Evolutionary conservation across 495 filamentous ascomycete species (phyloP), one percentile per base, ranked within the genome.

Genomic region (Chaetomium cochliodes): DNA sequence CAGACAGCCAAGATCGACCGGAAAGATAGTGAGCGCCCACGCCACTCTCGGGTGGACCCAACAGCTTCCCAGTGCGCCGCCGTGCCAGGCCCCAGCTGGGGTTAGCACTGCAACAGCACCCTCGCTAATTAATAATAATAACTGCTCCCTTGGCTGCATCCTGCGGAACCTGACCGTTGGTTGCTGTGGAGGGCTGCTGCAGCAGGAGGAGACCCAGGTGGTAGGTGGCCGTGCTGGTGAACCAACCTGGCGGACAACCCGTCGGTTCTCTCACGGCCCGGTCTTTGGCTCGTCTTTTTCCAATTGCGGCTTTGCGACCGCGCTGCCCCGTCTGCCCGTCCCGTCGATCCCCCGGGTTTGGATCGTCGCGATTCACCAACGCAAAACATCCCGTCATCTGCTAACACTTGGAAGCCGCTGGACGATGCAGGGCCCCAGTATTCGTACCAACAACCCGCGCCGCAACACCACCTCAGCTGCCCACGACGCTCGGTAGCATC

Each of bases 351-450:
- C 37, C 42, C 41, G 20, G 49, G 49, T 52, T 52, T 20, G 49
- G 49, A 52, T 52, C 22, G 49, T 52, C 49, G 23, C 49, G 8
- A n/a, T 23, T 57, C 30, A 13, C 33, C 33, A 37, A 37, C 33
- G 33, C 33, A 37, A 12, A 37, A 37, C 15, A 26, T 42, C 28
- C 20, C 25, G 37, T 16, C 51, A 58, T 28, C 58, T 22, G 60
- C 11, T 23, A 12, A n/a, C 33, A 5, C 50, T 46, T 25, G 23
- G 50, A 55, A 39, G 39, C 39, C n/a, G 28, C 56, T 54, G 46
- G n/a, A 60, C 22, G 57, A 65, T 60, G 63, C 63, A 42, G 33
- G 55, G 39, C 59, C 25, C 39, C 57, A 25, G 39, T 30, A 30
- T 30, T 30, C 28, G 28, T 30, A 30, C 49, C 64, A 9, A 13